phyloP scores from a whole-genome alignment of 495 filamentous ascomycete genomes.

The Alectoria sarmentosa region DNA sequence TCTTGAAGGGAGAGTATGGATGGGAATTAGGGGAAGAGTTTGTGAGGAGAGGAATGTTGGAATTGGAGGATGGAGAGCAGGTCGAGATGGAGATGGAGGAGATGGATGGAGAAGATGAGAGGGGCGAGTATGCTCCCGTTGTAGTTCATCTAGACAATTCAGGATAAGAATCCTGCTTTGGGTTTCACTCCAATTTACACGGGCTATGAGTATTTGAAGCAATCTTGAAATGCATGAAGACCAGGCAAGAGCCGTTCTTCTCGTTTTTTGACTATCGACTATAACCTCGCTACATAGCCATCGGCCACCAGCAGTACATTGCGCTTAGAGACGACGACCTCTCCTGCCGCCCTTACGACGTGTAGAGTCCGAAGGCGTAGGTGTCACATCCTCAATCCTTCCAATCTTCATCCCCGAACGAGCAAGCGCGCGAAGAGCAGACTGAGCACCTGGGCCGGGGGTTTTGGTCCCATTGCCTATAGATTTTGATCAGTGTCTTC shows the following conservation, averaged over 20 bases:
- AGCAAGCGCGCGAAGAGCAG: conserved; percentile 94
- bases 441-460: conserved; percentile 96
- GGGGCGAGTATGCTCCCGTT: conserved; percentile 78
- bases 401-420: conserved; percentile 99
- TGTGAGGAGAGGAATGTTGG: conserved; percentile 56
- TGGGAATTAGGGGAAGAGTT: conserved; percentile 57
- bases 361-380: conserved; percentile 96
- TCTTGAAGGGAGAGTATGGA: conserved; percentile 50
- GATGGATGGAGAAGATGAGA: conserved; percentile 74
- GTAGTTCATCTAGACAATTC: conserved; percentile 55
- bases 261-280: conserved; percentile 47
- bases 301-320: conserved; percentile 29
- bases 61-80: conserved; percentile 69
- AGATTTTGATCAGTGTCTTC: neutral
- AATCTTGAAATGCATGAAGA: conserved; percentile 37
- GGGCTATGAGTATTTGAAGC: neutral
- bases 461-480: conserved; percentile 98
- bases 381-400: conserved; percentile 98
- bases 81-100: conserved; percentile 71
- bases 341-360: conserved; percentile 99
- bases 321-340: conserved; percentile 94
- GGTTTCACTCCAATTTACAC: neutral
- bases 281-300: conserved; percentile 26
- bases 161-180: neutral
- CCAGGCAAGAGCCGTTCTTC: conserved; percentile 53